Base-by-base conservation (phyloP, 2,329 filamentous ascomycete species). In the Myriosclerotinia scirpicola region DNA sequence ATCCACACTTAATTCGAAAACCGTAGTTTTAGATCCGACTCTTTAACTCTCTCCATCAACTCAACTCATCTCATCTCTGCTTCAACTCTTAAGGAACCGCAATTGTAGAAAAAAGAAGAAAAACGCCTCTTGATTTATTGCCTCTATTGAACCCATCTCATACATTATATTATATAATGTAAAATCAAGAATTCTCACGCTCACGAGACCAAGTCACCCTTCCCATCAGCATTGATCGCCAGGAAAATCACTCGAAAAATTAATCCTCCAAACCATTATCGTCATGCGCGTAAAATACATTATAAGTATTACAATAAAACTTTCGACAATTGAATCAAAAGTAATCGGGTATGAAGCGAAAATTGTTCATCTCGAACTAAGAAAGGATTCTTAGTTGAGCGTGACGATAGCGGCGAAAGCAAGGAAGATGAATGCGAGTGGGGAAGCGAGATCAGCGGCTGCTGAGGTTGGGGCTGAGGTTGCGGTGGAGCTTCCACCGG, bases 351-450 rank as follows among this genome's bases (percentile, higher is more conserved):
- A 59, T 8, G 63, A 65, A 65, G n/a, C 11, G 42, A 52, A 65
- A 17, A 52, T 40, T n/a, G 38, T 58, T 5, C 34, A 38, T 48
- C 54, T n/a, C 38, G 11, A 66, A 46, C 40, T 53, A 20, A 30
- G 20, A 34, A 26, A 53, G 14, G 36, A 9, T 12, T 38, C 67
- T 69, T 75, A 76, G 70, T 76, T 73, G 62, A 76, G 68, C 42
- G 66, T 71, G 40, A 74, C 54, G 46, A 76, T 59, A n/a, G 74
- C 74, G 22, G 72, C 73, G 64, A 76, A 60, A 30, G 72, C 72
- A 42, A 75, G 63, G 71, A 74, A 69, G 61, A 75, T 69, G 36
- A 76, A 66, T n/a, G 74, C 74, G 9, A 76, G 68, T 56, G 74
- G 74, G 38, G 70, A 72, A 42, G 74, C 69, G 42, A 75, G 36